These are phyloP conservation scores for Boeremia lycopersici DNA, from an alignment of 2,329 filamentous ascomycete genomes.

Conservation along the genomic window DNA sequence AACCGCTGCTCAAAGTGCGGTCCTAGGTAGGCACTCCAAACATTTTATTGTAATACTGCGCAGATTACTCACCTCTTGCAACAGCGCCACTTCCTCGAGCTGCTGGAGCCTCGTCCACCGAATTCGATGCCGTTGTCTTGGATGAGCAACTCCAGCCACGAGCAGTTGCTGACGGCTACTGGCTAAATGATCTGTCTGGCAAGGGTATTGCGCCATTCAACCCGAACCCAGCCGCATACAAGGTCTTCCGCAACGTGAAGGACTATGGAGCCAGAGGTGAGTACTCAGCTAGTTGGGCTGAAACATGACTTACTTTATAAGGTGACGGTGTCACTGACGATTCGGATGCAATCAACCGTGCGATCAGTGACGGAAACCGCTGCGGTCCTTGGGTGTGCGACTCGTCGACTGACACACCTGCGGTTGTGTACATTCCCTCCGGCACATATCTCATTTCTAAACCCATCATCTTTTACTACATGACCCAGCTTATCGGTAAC, in stretches of 20 bases:
- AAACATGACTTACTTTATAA: conserved; percentile 23
- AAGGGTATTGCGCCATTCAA: conserved; percentile 52
- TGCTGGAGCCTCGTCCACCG: conserved; percentile 4
- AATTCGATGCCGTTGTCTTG: background rate
- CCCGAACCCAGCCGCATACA: conserved; percentile 46
- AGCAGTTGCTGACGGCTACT: conserved; percentile 41
- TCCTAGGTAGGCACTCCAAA: background rate
- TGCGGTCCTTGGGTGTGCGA: conserved; percentile 52
- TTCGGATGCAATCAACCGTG: conserved; percentile 61
- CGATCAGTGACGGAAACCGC: conserved; percentile 52
- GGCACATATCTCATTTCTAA: conserved; percentile 60
- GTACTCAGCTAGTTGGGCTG: background rate
- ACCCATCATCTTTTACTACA: conserved; percentile 67
- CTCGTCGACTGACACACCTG: conserved; percentile 59
- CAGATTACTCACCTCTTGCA: conserved; percentile 6
- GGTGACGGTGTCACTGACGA: conserved; percentile 52
- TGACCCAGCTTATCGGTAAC: conserved; percentile 67
- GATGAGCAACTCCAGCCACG: conserved; percentile 6
- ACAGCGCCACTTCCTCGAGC: conserved; percentile 18
- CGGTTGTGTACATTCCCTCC: conserved; percentile 63
- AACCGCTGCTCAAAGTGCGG: conserved; percentile 30
- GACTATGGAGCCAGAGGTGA: conserved; percentile 53
- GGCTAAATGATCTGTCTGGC: conserved; percentile 52
- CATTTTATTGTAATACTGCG: conserved; percentile 1
- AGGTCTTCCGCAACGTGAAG: conserved; percentile 53